Evolutionary conservation across 805 yeast genomes (phyloP).

Genomic region (Candida wancherniae): DNA sequence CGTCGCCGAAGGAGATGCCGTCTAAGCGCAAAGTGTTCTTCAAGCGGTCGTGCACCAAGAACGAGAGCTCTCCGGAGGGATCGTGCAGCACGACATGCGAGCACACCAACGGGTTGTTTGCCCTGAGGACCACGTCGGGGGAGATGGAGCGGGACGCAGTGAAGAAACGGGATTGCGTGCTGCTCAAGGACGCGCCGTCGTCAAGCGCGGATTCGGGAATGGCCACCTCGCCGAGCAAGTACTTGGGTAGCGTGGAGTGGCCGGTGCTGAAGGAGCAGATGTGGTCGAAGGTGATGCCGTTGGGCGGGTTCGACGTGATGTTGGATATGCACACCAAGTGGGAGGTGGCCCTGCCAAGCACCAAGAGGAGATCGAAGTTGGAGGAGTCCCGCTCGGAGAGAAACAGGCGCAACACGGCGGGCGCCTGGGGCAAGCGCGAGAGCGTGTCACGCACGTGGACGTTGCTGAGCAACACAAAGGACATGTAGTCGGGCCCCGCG

Average conservation of each 20-base stretch:
- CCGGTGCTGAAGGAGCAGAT: slow-evolving; percentile 19
- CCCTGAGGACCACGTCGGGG: not conserved
- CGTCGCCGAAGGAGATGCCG: slow-evolving; percentile 13
- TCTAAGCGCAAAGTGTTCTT: slow-evolving; percentile 31
- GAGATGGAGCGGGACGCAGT: too few species aligned
- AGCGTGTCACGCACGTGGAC: not conserved
- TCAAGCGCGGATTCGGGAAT: not conserved
- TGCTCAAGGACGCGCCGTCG: too few species aligned
- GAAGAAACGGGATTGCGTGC: too few species aligned
- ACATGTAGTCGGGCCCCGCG: slow-evolving; percentile 3
- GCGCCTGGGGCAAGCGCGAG: too few species aligned
- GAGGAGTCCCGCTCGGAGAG: not conserved
- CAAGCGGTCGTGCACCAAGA: slow-evolving; percentile 34
- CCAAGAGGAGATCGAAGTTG: slow-evolving; percentile 32
- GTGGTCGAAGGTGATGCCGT: slow-evolving; percentile 39
- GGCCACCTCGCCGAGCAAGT: not conserved
- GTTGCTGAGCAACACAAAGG: slow-evolving; percentile 7
- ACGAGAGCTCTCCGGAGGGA: slow-evolving; percentile 7
- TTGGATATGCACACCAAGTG: slow-evolving; percentile 46
- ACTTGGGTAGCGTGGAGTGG: slow-evolving; percentile 10
- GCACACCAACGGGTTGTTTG: slow-evolving; percentile 5
- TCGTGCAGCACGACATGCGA: slow-evolving; percentile 1
- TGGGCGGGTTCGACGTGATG: slow-evolving; percentile 52
- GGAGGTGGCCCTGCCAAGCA: slow-evolving; percentile 31
- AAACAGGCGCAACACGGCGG: too few species aligned